Percentiles rank a stretch among this genome's conserved stretches.
These are phyloP conservation scores for Fistulinella staudtii DNA, from an alignment of 1,284 basidiomycete species.

Conservation along the genomic window DNA sequence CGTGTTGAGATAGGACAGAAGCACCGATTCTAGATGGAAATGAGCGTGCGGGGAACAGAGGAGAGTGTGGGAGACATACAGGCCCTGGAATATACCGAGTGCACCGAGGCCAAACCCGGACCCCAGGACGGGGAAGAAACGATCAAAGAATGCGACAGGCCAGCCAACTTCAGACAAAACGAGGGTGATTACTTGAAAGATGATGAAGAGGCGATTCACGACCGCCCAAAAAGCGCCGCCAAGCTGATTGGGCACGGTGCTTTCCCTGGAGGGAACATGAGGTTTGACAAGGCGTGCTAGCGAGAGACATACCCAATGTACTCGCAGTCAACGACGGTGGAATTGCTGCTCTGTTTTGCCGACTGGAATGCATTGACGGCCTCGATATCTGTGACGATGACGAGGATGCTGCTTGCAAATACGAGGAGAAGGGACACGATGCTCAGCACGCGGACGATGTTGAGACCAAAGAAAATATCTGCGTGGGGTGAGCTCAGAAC, in stretches of 20 bases:
- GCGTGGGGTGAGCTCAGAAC: conserved; percentile 5
- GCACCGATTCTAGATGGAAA: conserved; percentile 59
- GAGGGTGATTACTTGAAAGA: conserved; percentile 76
- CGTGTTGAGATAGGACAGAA: conserved; percentile 79
- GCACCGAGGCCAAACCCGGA: conserved; percentile 78
- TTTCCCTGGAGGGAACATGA: conserved; percentile 44
- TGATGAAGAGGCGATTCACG: conserved; percentile 77
- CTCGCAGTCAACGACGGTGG: conserved; percentile 54
- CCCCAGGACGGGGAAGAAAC: conserved; percentile 82
- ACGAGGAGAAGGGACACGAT: conserved; percentile 76
- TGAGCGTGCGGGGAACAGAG: conserved; percentile 7
- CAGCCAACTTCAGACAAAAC: conserved; percentile 78
- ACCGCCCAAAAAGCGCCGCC: conserved; percentile 89
- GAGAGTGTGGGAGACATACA: conserved; percentile 43
- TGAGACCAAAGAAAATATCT: conserved; percentile 80
- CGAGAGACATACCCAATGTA: conserved; percentile 63
- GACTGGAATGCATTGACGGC: conserved; percentile 66
- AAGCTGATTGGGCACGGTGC: conserved; percentile 85
- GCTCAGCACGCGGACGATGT: conserved; percentile 72
- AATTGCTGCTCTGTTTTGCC: conserved; percentile 36
- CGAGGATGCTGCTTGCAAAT: conserved; percentile 78
- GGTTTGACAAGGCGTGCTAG: conserved; percentile 4
- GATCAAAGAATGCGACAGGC: conserved; percentile 72
- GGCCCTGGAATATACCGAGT: conserved; percentile 78
- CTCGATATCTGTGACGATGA: conserved; percentile 74